A percentile compares a stretch with the other conserved stretches of the same genome.
Conservation (phyloP, 2,329 filamentous ascomycete species). For the Aschersonia sp. region DNA sequence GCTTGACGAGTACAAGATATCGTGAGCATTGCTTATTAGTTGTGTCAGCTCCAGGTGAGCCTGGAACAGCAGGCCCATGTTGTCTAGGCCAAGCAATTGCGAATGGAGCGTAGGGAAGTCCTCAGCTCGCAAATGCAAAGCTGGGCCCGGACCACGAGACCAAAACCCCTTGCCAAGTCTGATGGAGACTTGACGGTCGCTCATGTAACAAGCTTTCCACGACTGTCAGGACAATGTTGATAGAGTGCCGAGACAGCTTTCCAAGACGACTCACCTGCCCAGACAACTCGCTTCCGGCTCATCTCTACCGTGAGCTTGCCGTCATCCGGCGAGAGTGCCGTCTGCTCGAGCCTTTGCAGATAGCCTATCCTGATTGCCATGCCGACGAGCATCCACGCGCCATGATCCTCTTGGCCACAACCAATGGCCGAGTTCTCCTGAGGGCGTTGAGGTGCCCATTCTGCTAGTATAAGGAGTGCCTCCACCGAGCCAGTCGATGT, state of each 20-base stretch:
- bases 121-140: conserved; percentile 47
- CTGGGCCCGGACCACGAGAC: conserved; percentile 55
- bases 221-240: neutral
- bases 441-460: conserved; percentile 58
- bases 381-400: conserved; percentile 66
- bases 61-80: conserved; percentile 55
- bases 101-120: conserved; percentile 55
- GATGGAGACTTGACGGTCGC: conserved; percentile 54
- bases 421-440: conserved; percentile 49
- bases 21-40: conserved; percentile 60
- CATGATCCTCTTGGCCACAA: conserved; percentile 58
- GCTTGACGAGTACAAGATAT: conserved; percentile 58
- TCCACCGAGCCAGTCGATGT: conserved; percentile 59
- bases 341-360: conserved; percentile 54
- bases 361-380: conserved; percentile 56
- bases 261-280: conserved; percentile 32
- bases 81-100: conserved; percentile 42
- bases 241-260: too few relatives aligned
- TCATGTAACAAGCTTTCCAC: conserved; percentile 42
- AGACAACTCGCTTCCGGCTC: conserved; percentile 50
- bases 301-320: conserved; percentile 44
- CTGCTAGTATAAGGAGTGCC: conserved; percentile 52
- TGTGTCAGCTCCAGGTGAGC: conserved; percentile 58
- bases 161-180: conserved; percentile 60
- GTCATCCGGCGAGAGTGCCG: conserved; percentile 47